Conservation (phyloP, 441 rosid genomes). For the Geranium incanum region DNA sequence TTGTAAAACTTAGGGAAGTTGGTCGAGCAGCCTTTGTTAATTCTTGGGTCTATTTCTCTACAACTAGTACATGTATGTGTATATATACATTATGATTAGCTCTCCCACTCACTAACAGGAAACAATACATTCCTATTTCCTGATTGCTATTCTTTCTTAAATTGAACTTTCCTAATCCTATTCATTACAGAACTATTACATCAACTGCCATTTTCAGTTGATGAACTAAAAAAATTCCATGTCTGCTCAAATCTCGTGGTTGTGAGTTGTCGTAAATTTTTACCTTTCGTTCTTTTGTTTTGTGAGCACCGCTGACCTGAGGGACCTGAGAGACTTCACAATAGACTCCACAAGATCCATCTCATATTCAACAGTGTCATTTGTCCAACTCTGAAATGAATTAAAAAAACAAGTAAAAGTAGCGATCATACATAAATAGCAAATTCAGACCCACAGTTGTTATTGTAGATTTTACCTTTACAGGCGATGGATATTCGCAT, state of each 20-base stretch:
- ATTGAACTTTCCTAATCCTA: no score
- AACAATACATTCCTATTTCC: no score
- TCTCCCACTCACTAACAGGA: no score
- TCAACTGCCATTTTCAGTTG: neutral
- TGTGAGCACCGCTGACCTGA: conserved; percentile 63
- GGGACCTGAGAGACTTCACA: conserved; percentile 63
- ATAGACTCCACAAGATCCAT: conserved; percentile 68
- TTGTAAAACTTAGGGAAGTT: no score
- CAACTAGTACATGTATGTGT: no score
- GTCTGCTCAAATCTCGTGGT: neutral
- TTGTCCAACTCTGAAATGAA: conserved; percentile 50
- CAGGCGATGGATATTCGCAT: conserved; percentile 60
- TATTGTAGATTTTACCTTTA: conserved; percentile 42
- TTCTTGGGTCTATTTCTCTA: no score
- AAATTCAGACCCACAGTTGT: neutral
- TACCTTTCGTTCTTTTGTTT: conserved; percentile 81
- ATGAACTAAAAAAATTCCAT: neutral
- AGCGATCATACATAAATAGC: conserved; percentile 12
- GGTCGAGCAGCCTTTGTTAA: no score
- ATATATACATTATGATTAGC: no score
- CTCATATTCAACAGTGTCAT: conserved; percentile 52
- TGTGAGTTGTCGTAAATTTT: neutral
- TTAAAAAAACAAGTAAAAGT: conserved; percentile 2
- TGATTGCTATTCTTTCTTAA: no score
- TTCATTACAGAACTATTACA: neutral